Evolutionary conservation across 148 eudicot species (phyloP), one percentile per base, ranked within the genome.

Genomic region (Diospyros kaki): DNA sequence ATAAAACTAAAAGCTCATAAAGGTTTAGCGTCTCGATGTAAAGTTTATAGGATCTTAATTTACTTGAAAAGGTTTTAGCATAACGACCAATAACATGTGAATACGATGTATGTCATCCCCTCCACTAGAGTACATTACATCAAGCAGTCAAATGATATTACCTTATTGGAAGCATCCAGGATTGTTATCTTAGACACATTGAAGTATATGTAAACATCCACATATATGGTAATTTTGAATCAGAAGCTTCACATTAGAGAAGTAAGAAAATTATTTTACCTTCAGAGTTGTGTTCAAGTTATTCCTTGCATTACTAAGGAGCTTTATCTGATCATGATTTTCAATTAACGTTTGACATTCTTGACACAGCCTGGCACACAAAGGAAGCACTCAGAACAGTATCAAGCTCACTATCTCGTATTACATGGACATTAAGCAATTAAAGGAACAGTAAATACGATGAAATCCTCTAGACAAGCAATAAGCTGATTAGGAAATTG

Each of bases 271-370:
- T 11, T 43, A n/a, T 64, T 69, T 45, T 81, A 92, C 99, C 97
- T 95, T 95, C 80, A 95, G 78, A 65, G 99, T 95, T 68, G 93
- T 95, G 88, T 89, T 95, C 82, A 95, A 85, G 81, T 95, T 95
- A 86, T 95, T 95, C 85, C 99, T 89, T 40, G 91, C 93, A 86
- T 95, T 95, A 85, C 99, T 95, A 59, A 95, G 97, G 71, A 95
- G 86, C 87, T 95, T 95, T 80, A 95, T 95, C 80, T 95, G 96
- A 79, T 92, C 99, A 80, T 95, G 99, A 86, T 95, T 92, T 81
- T 95, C 99, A 55, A 95, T 95, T 82, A 95, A 79, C 42, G 94
- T 95, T 83, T 95, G 99, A 78, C 99, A 95, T 81, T 95, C 99
- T 83, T 85, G 94, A 77, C 99, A 95, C 73, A 95, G 79, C 87